Base-by-base conservation (phyloP, 805 yeast genomes). In the Candida odintsovae region DNA sequence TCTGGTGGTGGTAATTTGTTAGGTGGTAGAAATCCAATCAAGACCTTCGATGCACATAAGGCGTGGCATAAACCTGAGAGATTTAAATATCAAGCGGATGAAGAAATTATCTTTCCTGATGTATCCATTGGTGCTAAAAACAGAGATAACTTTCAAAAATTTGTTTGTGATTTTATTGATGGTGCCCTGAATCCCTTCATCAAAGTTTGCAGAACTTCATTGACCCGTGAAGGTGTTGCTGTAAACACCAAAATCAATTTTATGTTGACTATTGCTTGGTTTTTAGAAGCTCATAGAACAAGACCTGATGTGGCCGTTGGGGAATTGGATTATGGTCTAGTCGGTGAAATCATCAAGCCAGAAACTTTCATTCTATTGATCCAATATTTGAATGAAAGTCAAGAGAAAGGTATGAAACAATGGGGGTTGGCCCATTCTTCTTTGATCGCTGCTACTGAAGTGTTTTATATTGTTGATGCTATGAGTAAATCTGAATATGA, bases 161-260 rank as follows among this genome's bases (percentile, higher is more conserved):
- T 85, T 57, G 74, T 79, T 18, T 60, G 72, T 15, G 77, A 79
- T 47, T 84, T 90, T 53, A 65, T 80, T 6, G 90, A 87, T 47
- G 83, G 88, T 28, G 80, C 90, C 15, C 88, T 86, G 64, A 86
- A 87, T 55, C 79, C 80, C 16, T 63, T 90, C 23, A 68, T 87
- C 42, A 69, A 64, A 41, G 20, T 33, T 18, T 33, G 36, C 20
- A 33, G 36, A 33, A 33, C 36, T 18, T 69, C 77, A 25, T 66
- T 84, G 12, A 72, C 86, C 10, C 69, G 66, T 56, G 64, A 69
- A 49, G 61, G 75, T 40, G 68, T 77, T 18, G 64, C 72, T 10
- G 10, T 20, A 3, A 36, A 21, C 21, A 21, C 36, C 16, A 46
- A 45, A 15, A 44, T 51, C 42, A 79, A 78, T 40, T 90, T 75